Percentiles rank a stretch among this genome's conserved stretches.
These are phyloP conservation scores for Camelina hispida DNA, from an alignment of 345 rosid species.

Conservation along the genomic window DNA sequence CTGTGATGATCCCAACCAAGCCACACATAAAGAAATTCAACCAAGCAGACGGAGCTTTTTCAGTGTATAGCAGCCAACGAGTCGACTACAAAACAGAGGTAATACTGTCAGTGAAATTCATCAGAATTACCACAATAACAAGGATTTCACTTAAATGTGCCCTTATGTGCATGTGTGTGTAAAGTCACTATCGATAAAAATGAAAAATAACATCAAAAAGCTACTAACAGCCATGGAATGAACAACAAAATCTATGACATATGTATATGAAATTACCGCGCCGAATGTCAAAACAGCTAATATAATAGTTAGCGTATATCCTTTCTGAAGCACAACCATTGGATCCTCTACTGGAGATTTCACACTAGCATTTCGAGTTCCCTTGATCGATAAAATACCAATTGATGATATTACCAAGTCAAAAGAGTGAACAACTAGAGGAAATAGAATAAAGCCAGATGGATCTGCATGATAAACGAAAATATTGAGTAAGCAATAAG, in stretches of 20 bases:
- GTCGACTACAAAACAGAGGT: slow-evolving; percentile 73
- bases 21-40: slow-evolving; percentile 92
- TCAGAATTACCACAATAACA: slow-evolving; percentile 11
- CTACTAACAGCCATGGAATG: background rate
- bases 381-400: slow-evolving; percentile 89
- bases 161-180: slow-evolving; percentile 1
- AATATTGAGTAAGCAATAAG: background rate
- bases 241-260: slow-evolving; percentile 9
- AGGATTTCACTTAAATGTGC: background rate
- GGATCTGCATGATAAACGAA: slow-evolving; percentile 69
- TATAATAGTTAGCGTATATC: slow-evolving; percentile 84
- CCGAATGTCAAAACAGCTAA: slow-evolving; percentile 89
- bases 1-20: slow-evolving; percentile 94
- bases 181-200: slow-evolving; percentile 4
- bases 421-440: slow-evolving; percentile 96
- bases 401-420: slow-evolving; percentile 90
- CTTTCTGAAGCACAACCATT: slow-evolving; percentile 96
- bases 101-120: slow-evolving; percentile 24
- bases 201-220: slow-evolving; percentile 17
- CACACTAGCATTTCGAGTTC: slow-evolving; percentile 74
- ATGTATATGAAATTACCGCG: slow-evolving; percentile 59
- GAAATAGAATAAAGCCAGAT: slow-evolving; percentile 97
- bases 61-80: slow-evolving; percentile 96
- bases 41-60: slow-evolving; percentile 99
- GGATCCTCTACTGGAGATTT: slow-evolving; percentile 91